Evolutionary conservation across 2,329 filamentous ascomycete genomes (phyloP).

Genomic region (Helminthosporium solani): DNA sequence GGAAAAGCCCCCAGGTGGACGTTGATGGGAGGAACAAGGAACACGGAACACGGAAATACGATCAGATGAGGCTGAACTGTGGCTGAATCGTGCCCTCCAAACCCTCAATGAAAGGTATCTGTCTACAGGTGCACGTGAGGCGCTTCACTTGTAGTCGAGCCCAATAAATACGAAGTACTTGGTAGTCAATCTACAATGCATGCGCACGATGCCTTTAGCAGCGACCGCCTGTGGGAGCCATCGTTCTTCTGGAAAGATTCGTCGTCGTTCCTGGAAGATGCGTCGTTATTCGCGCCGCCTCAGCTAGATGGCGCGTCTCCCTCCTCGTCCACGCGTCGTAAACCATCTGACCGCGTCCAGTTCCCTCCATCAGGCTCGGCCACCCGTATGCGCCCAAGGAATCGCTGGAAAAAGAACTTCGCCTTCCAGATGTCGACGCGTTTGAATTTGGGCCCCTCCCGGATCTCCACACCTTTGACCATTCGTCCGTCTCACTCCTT

Average conservation of each 20-base stretch:
- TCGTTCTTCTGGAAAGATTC: conserved; percentile 50
- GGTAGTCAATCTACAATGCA: not conserved
- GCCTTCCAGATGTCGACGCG: conserved; percentile 41
- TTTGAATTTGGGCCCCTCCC: conserved; percentile 44
- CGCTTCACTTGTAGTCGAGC: too few species aligned
- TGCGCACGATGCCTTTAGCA: conserved; percentile 60
- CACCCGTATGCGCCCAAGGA: conserved; percentile 44
- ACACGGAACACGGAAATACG: conserved; percentile 36
- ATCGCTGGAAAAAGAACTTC: conserved; percentile 36
- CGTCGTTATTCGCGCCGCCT: conserved; percentile 35
- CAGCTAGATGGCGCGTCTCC: conserved; percentile 39
- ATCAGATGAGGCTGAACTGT: too few species aligned
- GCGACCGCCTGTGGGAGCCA: conserved; percentile 61
- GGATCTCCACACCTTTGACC: conserved; percentile 36
- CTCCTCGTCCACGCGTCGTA: conserved; percentile 31
- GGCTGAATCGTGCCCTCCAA: too few species aligned
- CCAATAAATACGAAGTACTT: too few species aligned
- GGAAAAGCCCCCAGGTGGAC: too few species aligned
- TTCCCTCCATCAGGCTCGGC: conserved; percentile 38
- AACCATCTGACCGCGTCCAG: conserved; percentile 27
- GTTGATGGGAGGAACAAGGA: too few species aligned
- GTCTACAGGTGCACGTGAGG: too few species aligned
- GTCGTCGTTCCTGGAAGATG: conserved; percentile 20
- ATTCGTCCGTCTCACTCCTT: conserved; percentile 29
- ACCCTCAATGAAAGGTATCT: too few species aligned